Base-by-base conservation (phyloP, 2,329 filamentous ascomycete species). In the Zasmidium cellare region DNA sequence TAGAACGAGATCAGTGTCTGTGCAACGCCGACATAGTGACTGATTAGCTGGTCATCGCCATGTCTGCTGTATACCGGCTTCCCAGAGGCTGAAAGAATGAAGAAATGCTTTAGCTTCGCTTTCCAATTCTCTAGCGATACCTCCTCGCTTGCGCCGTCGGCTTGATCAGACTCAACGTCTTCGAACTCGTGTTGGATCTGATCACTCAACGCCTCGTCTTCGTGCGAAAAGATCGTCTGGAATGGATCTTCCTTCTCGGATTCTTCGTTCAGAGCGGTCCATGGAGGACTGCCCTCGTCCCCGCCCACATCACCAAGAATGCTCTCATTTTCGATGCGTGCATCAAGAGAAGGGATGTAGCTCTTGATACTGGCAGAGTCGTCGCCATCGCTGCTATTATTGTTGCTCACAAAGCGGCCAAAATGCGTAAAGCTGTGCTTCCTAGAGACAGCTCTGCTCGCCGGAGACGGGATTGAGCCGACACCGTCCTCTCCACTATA, bases 1-100 rank as follows among this genome's bases (percentile, higher is more conserved):
- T 96, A 97, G 72, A 97, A 97, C 1, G 94, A 97, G 61, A 99
- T 96, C 67, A 99, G 93, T 46, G 94, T 99, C 73, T 97, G 94
- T 1, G 97, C 88, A 18, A 99, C 88, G 44, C 94, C 94, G 72
- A 97, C 93, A 67, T 94, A 97, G 51, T 90, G 89, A 67, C 96
- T 96, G 71, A 97, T 91, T 46, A 97, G 79, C 55, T 88, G 87
- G 64, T 96, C 83, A 66, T 97, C 91, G 44, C 96, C 94, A 72
- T 99, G 93, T 50, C 96, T 85, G 69, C 92, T 97, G 81, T 93
- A 99, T 50, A 99, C 96, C 11, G 94, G 96, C 73, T 99, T 99
- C 19, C 94, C 94, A 9, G 96, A 93, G 14, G 92, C 93, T 2
- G 94, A 97, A 1, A 99, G 80, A 68, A 99, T 96, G 76, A 99